A percentile compares a stretch with the other conserved stretches of the same genome.
These are phyloP conservation scores for Vaccinium macrocarpon DNA, from an alignment of 148 eudicot species.

Conservation along the genomic window DNA sequence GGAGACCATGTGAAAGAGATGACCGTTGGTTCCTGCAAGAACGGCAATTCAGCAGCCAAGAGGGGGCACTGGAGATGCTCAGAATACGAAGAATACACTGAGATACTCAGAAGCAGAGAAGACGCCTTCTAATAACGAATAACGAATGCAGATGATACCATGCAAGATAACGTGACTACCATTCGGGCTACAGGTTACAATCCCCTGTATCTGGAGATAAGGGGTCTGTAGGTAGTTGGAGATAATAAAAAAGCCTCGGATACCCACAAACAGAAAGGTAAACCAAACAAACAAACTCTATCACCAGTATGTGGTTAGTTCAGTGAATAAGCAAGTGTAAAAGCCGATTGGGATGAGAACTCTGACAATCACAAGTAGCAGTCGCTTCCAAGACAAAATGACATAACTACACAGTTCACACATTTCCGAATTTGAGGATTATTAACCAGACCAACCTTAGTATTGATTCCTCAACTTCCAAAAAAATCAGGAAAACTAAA, in stretches of 20 bases:
- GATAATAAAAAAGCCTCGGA: neutral
- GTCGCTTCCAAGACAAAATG: slow-evolving; percentile 9
- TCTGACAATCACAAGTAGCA: slow-evolving; percentile 5
- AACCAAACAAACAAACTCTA: neutral
- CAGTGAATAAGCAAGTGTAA: neutral
- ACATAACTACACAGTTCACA: slow-evolving; percentile 11
- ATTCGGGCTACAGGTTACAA: neutral
- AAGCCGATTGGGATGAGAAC: neutral
- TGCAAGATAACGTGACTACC: neutral
- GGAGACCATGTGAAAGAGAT: neutral
- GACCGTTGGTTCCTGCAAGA: neutral
- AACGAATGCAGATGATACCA: neutral
- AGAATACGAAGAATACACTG: neutral
- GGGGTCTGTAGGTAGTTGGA: neutral
- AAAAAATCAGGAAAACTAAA: slow-evolving; percentile 16
- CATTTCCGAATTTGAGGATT: slow-evolving; percentile 19
- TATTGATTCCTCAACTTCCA: slow-evolving; percentile 27
- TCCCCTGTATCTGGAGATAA: neutral
- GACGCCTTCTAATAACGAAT: neutral
- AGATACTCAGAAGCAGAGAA: neutral
- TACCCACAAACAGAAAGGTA: neutral
- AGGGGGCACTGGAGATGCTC: neutral
- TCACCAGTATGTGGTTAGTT: neutral
- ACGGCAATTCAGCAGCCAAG: neutral
- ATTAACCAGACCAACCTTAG: slow-evolving; percentile 17